Evolutionary conservation across 331 rosid species (phyloP), one percentile per base, ranked within the genome.

Genomic region (Stylosanthes scabra): DNA sequence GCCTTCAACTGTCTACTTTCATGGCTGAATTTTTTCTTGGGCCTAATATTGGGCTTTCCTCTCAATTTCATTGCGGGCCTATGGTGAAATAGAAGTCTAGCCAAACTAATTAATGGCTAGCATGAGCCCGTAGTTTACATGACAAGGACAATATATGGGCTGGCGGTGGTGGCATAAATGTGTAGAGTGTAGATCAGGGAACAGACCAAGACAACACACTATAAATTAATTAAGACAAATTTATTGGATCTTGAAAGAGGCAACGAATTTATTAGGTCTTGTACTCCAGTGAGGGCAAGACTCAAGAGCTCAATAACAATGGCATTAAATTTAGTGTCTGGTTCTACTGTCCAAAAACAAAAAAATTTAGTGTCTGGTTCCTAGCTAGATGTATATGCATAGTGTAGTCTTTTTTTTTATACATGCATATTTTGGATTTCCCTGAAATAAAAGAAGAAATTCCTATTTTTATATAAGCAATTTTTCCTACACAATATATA

Each of bases 241-340:
- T 31, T 3, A 2, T 2, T 72, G 77, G 63, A 71, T 31, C 37
- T 31, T 31, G 55, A 27, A 57, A 64, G 50, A 42, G 61, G 59
- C 83, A 74, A 69, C 41, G 60, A 78, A 11, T 40, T 72, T 15
- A 54, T 72, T 15, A 54, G 45, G 5, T 52, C 5, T 63, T 72
- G 82, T 64, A 74, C 34, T 39, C 69, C 47, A 58, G 80, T 46
- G 72, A 50, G 63, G 37, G 27, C 66, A 62, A 41, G 12, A 45
- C 14, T 50, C 15, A 46, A n/a, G 12, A 45, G 25, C 56, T 63
- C 60, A 44, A 61, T 60, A 44, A 56, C 42, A 20, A 40, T 31
- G 61, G 61, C 88, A 64, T 77, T 77, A 46, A 80, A 73, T 80
- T 42, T 41, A 6, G 13, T 72, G 76, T 56, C 81, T 61, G 20